These are phyloP conservation scores for Hydnomerulius pinastri DNA, from an alignment of 768 basidiomycete genomes.

Conservation along the genomic window DNA sequence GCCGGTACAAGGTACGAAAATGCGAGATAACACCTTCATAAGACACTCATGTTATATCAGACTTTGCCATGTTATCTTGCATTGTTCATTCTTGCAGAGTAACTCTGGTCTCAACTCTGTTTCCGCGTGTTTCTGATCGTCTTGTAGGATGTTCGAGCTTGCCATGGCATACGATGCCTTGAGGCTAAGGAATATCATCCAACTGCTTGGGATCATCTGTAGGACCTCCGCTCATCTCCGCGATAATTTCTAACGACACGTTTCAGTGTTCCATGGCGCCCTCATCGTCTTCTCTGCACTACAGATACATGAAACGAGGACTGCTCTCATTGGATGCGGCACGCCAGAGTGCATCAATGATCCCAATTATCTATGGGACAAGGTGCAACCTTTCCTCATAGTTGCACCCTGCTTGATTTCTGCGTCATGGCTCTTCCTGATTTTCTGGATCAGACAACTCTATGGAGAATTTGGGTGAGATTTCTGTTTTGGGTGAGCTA, in stretches of 20 bases:
- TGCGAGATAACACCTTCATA: neutral
- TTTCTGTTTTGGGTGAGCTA: neutral
- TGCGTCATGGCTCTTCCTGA: constrained; percentile 62
- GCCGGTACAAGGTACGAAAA: constrained; percentile 52
- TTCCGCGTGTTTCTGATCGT: constrained; percentile 1
- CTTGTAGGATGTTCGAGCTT: constrained; percentile 72
- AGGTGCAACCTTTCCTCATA: constrained; percentile 67
- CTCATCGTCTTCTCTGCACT: constrained; percentile 74
- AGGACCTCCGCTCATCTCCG: constrained; percentile 20
- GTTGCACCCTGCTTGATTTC: constrained; percentile 71
- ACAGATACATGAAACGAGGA: constrained; percentile 74
- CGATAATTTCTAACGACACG: constrained; percentile 4
- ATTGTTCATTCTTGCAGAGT: constrained; percentile 83
- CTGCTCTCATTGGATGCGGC: constrained; percentile 48
- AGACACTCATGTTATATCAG: constrained; percentile 35
- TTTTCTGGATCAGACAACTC: constrained; percentile 69
- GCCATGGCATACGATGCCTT: constrained; percentile 85
- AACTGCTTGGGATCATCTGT: constrained; percentile 75
- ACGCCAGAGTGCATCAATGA: constrained; percentile 47
- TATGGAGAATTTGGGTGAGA: constrained; percentile 83
- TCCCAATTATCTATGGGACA: constrained; percentile 56
- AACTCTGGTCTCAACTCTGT: constrained; percentile 22
- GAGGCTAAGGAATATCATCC: constrained; percentile 74
- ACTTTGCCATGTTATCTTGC: constrained; percentile 86
- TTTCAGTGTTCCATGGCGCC: constrained; percentile 66